Evolutionary conservation across 352 stramenopile species (phyloP).

Genomic region (Phytophthora rubi): DNA sequence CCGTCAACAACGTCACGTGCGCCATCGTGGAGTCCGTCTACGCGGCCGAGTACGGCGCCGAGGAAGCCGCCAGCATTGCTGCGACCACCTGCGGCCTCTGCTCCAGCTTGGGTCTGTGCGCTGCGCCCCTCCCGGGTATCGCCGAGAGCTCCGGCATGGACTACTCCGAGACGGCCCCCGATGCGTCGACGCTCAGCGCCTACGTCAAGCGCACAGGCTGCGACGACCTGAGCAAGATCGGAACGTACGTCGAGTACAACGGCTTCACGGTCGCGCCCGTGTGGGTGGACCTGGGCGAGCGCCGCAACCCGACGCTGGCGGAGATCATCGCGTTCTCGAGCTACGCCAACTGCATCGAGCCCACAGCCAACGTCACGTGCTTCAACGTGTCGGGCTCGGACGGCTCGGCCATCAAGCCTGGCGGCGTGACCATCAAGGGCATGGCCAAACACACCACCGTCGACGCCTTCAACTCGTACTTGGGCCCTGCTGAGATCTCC

Average conservation of each 20-base stretch:
- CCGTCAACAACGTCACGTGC: conserved; percentile 53
- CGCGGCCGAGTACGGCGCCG: conserved; percentile 43
- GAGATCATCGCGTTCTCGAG: conserved; percentile 60
- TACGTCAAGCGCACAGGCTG: conserved; percentile 76
- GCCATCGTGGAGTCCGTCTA: conserved; percentile 51
- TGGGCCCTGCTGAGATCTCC: conserved; percentile 51
- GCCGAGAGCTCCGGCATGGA: conserved; percentile 66
- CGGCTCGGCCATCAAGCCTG: conserved; percentile 45
- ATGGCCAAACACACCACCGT: conserved; percentile 47
- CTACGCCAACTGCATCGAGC: conserved; percentile 64
- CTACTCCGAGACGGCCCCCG: conserved; percentile 47
- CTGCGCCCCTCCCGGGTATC: conserved; percentile 60
- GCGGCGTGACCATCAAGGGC: conserved; percentile 54
- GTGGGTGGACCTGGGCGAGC: conserved; percentile 59
- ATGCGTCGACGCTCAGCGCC: conserved; percentile 38
- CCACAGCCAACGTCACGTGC: conserved; percentile 64
- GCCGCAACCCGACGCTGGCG: conserved; percentile 63
- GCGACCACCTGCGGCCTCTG: conserved; percentile 56
- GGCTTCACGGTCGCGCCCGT: conserved; percentile 49
- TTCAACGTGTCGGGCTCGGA: conserved; percentile 56
- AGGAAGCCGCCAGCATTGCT: conserved; percentile 45
- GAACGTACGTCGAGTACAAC: conserved; percentile 73
- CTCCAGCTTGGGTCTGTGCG: conserved; percentile 55
- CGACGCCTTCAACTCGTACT: conserved; percentile 50
- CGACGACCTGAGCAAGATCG: conserved; percentile 62